Base-by-base conservation (phyloP, 2,329 filamentous ascomycete genomes). In the Chaetomium olivaceum region DNA sequence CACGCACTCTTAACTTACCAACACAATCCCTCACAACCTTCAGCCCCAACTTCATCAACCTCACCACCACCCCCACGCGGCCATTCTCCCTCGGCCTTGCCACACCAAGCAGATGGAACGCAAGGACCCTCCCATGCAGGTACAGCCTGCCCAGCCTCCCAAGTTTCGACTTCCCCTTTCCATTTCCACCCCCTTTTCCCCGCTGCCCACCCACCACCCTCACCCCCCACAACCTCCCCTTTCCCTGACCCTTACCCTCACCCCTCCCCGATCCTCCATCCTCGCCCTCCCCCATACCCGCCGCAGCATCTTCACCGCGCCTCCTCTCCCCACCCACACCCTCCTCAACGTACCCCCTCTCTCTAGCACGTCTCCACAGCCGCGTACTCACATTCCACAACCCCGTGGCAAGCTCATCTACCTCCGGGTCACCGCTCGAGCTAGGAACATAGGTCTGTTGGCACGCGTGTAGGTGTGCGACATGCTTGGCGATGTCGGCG, bases 381-480 rank as follows among this genome's bases (percentile, higher is more conserved):
- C 83, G 82, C 1, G 87, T 87, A 50, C 87, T 87, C 6, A 83
- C 73, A 69, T 92, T 92, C 90, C 89, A 92, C 8, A 92, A 77
- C 27, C 80, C 78, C 0, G 84, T 82, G 63, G 85, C 90, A 7
- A 80, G 70, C 5, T 70, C 75, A 67, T 91, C 88, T 3, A 91
- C 77, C 5, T 84, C 80, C 27, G 77, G 75, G 51, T 80, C 78
- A 1, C 74, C 74, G 12, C 71, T 67, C 14, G 73, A 51, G 14
- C 70, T 71, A 1, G 77, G 68, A 11, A 72, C 74, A 8, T 68
- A 63, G 25, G 71, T 76, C 25, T 77, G 74, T 29, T 76, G 77
- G 43, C 70, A 73, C 1, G 66, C 64, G 48, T 76, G 76, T 51
- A 79, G 67, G n/a, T 68, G 66, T 9, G 71, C 69, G 50, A 81